These are phyloP conservation scores for Plectosphaerella sp. DNA, from an alignment of 2,329 filamentous ascomycete species.

Conservation along the genomic window DNA sequence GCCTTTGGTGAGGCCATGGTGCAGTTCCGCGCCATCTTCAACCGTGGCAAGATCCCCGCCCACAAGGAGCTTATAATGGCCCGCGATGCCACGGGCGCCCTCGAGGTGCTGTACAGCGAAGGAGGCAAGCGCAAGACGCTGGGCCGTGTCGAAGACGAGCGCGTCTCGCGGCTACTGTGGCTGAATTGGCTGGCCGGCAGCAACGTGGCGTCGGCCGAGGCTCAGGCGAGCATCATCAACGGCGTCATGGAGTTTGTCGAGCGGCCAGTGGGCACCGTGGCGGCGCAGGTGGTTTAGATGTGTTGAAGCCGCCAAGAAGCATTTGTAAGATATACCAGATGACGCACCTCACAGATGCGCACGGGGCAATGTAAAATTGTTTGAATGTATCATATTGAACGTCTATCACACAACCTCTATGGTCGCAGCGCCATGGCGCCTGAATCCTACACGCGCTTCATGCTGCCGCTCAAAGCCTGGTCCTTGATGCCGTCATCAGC, in stretches of 20 bases:
- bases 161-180: conserved; percentile 80
- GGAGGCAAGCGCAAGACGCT: conserved; percentile 48
- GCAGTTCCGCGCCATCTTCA: conserved; percentile 78
- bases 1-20: conserved; percentile 70
- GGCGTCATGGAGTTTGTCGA: conserved; percentile 86
- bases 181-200: conserved; percentile 83
- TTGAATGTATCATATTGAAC: neutral
- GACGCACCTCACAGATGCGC: neutral
- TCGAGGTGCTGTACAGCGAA: conserved; percentile 65
- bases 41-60: conserved; percentile 75
- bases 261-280: conserved; percentile 81
- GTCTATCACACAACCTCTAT: neutral
- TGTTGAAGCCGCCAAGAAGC: conserved; percentile 12
- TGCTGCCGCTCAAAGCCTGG: neutral
- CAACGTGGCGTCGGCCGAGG: conserved; percentile 79
- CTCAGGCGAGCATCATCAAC: conserved; percentile 76
- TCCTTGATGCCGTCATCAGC: neutral
- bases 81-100: conserved; percentile 58
- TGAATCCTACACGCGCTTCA: neutral
- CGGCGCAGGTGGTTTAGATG: conserved; percentile 63
- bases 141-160: conserved; percentile 72
- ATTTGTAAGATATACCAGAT: conserved; percentile 5
- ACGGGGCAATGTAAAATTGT: neutral
- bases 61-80: conserved; percentile 71
- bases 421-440: neutral